phyloP scores from a whole-genome alignment of 2,329 filamentous ascomycete genomes.

The Phyllosticta paracitricarpa region DNA sequence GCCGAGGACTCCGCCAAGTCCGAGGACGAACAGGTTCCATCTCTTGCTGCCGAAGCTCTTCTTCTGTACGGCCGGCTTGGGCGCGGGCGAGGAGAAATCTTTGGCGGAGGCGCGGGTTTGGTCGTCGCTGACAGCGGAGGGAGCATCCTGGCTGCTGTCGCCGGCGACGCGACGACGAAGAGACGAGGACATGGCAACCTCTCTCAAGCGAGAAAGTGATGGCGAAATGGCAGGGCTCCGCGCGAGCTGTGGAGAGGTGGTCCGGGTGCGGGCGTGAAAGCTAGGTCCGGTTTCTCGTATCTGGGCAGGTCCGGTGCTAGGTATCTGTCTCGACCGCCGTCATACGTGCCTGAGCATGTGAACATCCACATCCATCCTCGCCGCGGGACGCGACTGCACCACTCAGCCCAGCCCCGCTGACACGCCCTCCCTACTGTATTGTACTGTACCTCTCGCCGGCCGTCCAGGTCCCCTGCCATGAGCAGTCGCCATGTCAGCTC shows the following conservation, averaged over 20 bases:
- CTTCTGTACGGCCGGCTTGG: conserved; percentile 10
- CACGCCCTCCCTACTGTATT: background rate
- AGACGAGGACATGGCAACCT: conserved; percentile 22
- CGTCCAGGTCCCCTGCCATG: background rate
- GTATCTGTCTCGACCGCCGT: background rate
- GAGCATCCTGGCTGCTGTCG: conserved; percentile 7
- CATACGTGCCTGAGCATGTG: background rate
- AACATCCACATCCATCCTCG: background rate
- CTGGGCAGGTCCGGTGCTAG: background rate
- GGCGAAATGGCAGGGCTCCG: background rate
- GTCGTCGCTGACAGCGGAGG: background rate
- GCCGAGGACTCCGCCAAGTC: conserved; percentile 81
- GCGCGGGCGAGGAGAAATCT: background rate
- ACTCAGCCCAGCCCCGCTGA: background rate
- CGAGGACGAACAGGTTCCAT: conserved; percentile 71
- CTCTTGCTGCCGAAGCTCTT: conserved; percentile 46
- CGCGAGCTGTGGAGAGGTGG: background rate
- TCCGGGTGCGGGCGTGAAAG: background rate
- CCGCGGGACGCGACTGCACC: background rate
- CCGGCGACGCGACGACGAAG: conserved; percentile 26
- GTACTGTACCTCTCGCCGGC: background rate
- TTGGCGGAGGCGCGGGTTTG: background rate
- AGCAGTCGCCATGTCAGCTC: background rate
- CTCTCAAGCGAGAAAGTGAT: background rate
- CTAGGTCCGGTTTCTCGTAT: background rate